Evolutionary conservation across 2,329 filamentous ascomycete genomes (phyloP), one percentile per base, ranked within the genome.

Genomic region (Talaromyces sp.): DNA sequence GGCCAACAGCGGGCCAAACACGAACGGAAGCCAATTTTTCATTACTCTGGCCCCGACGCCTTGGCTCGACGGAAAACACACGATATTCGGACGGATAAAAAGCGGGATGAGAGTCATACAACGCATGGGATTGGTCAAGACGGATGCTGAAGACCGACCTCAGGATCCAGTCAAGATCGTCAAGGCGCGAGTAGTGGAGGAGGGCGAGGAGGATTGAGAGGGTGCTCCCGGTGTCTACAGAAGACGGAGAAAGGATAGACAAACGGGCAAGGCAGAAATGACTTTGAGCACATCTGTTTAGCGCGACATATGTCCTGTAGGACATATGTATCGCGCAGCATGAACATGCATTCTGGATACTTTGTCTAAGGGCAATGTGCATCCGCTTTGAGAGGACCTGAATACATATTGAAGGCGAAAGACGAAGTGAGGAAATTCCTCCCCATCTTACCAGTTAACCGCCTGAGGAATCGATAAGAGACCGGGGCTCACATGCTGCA

Each of bases 41-140:
- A 86, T 99, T 64, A 97, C 94, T 0, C 80, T 97, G 35, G 93
- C 91, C 7, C 93, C 93, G 4, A 93, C 94, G 15, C 94, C 94
- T 0, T 97, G 93, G 93, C 77, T 99, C 60, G 94, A 99, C 75
- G 91, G 92, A 21, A 97, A 96, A 75, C 93, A 99, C 73, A 96
- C 92, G 10, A 95, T 99, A 64, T 99, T 99, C 70, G 94, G 94
- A 1, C 80, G 93, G 56, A 91, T 99, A 39, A 92, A 89, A 77
- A 83, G 76, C 56, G 94, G 94, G 0, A 84, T 97, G 82, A 80
- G 82, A 58, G 81, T 93, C n/a, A 86, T 97, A 28, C 87, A 90
- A 78, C 82, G 91, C 64, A 89, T 99, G 84, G 94, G 92, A 0
- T 72, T 94, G 59, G 91, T 96, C 52, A 90, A 89, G 77, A 96